Conservation (phyloP, 148 eudicot genomes). For the Vaccinium corymbosum region DNA sequence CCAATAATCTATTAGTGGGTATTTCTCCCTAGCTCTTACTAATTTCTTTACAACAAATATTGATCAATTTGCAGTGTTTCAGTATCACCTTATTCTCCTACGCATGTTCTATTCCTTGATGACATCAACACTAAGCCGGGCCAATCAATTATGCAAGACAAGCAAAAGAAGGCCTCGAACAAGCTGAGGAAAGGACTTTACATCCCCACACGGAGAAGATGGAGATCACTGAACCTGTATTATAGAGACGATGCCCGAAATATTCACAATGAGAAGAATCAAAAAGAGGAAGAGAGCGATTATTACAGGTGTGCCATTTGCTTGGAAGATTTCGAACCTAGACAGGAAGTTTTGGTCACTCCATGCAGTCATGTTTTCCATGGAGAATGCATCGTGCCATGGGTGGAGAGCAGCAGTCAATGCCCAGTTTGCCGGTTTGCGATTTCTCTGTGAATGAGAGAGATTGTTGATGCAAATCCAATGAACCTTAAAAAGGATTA, state of each 20-base stretch:
- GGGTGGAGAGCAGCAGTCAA: slow-evolving; percentile 57
- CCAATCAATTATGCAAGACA: slow-evolving; percentile 19
- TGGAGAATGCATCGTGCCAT: slow-evolving; percentile 74
- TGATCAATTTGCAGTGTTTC: slow-evolving; percentile 8
- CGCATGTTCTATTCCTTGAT: slow-evolving; percentile 22
- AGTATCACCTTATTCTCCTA: background rate
- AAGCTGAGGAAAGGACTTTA: slow-evolving; percentile 55
- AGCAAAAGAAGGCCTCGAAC: slow-evolving; percentile 39
- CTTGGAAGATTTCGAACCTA: slow-evolving; percentile 63
- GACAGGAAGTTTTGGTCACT: slow-evolving; percentile 49
- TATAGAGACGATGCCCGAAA: slow-evolving; percentile 25
- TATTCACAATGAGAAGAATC: background rate
- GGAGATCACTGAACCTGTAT: slow-evolving; percentile 32
- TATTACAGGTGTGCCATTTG: slow-evolving; percentile 64
- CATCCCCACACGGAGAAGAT: slow-evolving; percentile 31
- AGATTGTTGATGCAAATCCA: background rate
- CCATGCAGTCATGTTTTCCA: slow-evolving; percentile 80
- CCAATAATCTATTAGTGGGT: background rate
- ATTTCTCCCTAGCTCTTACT: background rate
- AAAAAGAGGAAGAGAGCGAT: slow-evolving; percentile 29
- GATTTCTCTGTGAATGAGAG: slow-evolving; percentile 22
- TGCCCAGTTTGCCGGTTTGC: slow-evolving; percentile 66
- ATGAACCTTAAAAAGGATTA: background rate
- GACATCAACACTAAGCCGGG: background rate
- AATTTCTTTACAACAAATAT: background rate